Evolutionary conservation across 164 flowering plant genomes (phyloP), one percentile per base, ranked within the genome.

Genomic region (Berberis thunbergii): DNA sequence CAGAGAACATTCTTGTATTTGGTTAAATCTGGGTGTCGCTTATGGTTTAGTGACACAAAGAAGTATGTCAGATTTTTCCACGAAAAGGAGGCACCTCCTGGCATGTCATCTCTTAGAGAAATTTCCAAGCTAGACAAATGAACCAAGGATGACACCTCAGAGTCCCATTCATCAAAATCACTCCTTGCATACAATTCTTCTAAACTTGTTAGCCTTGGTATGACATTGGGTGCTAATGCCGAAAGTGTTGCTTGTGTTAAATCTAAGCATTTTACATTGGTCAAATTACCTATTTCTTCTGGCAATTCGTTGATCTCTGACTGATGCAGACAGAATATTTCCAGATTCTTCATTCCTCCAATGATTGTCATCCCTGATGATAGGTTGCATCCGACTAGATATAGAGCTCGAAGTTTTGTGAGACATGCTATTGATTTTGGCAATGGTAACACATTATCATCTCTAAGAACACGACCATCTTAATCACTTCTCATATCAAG

Each of bases 401-500:
- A 45, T 1, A 71, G 70, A n/a, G 64, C 53, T 26, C 53, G 59
- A 1, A 71, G 64, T 26, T 59, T 71, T 45, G 4, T 41, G 13
- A 63, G 57, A 50, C 38, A 41, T 10, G 13, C 11, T 3, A 71
- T 10, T 40, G 67, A 71, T 41, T 26, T 4, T 0, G 70, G 70
- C n/a, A 59, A 49, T 1, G 40, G 9, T 26, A 54, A 45, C 26
- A 26, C 26, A 26, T 26, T 26, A 26, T 26, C 26, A 26, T 26
- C 26, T 26, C 26, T 26, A 26, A 26, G 26, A 26, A 26, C 26
- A 26, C 26, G 26, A 26, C 26, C 26, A 49, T 63, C 8, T 46
- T 4, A 8, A 8, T 46, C 8, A 13, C 4, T 1, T 2, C 67
- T 43, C 1, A 71, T 55, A 54, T 58, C 70, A 41, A 71, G 41